Percentiles rank a stretch among this genome's conserved stretches.
phyloP scores from a whole-genome alignment of 2,329 filamentous ascomycete genomes.

The Xylariaceae sp. region DNA sequence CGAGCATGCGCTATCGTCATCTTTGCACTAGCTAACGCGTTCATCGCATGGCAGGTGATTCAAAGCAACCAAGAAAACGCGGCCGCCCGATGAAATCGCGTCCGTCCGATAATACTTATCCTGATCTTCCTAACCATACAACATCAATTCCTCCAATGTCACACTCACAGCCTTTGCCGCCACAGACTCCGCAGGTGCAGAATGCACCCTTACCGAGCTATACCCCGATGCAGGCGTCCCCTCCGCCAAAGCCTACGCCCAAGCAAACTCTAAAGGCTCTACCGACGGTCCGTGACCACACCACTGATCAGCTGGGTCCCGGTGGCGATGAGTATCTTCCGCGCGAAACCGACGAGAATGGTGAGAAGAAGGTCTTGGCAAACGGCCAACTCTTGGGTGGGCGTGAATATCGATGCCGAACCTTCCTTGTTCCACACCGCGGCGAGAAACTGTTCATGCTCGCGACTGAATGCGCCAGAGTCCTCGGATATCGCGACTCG shows the following conservation, averaged over 20 bases:
- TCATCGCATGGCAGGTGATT: slow-evolving; percentile 38
- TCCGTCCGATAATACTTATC: slow-evolving; percentile 43
- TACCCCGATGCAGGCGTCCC: slow-evolving; percentile 46
- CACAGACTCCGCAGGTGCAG: slow-evolving; percentile 52
- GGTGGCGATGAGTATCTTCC: slow-evolving; percentile 93
- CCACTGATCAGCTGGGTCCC: slow-evolving; percentile 85
- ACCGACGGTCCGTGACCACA: slow-evolving; percentile 93
- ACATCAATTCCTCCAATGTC: slow-evolving; percentile 43
- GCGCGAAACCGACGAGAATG: slow-evolving; percentile 84
- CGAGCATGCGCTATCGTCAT: background rate
- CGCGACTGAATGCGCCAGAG: slow-evolving; percentile 91
- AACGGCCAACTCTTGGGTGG: slow-evolving; percentile 77
- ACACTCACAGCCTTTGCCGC: slow-evolving; percentile 37
- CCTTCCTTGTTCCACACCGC: slow-evolving; percentile 85
- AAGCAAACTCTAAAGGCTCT: slow-evolving; percentile 88
- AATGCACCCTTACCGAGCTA: slow-evolving; percentile 39
- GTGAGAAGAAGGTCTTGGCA: slow-evolving; percentile 85
- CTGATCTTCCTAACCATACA: slow-evolving; percentile 52
- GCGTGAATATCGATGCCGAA: slow-evolving; percentile 87
- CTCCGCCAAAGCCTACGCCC: slow-evolving; percentile 74
- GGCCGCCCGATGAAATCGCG: slow-evolving; percentile 59
- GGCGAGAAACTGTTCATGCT: slow-evolving; percentile 97
- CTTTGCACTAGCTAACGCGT: slow-evolving; percentile 21
- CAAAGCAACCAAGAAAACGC: slow-evolving; percentile 51
- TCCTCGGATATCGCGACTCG: slow-evolving; percentile 92